Base-by-base conservation (phyloP, 805 yeast species). In the Starmerella floricola region DNA sequence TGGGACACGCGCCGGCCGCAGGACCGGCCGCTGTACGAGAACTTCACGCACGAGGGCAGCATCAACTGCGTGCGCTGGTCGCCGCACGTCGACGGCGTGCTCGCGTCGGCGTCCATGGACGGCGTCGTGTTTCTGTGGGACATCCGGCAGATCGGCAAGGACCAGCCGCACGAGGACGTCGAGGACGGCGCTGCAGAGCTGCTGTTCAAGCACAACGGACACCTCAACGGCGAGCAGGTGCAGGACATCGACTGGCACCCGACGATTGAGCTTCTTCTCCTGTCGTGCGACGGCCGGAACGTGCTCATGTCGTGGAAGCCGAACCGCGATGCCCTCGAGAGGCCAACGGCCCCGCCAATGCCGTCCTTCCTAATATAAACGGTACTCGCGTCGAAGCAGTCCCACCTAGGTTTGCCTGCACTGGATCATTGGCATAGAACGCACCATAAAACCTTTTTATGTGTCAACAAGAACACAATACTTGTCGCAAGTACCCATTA, bases 141-240 rank as follows among this genome's bases (percentile, higher is more conserved):
- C 57, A 64, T 84, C 44, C 64, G 67, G 36, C 76, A 73, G 51
- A 78, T 85, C 29, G 95, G 95, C 3, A 81, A 77, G 48, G 94
- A 84, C 55, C 94, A 83, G 59, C 70, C 69, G 12, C 86, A 76
- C 51, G 95, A 84, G 51, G 95, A 85, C 56, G 81, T 85, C 24
- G 94, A 81, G 50, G 95, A 85, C 55, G 95, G 94, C 31, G 80
- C 80, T 21, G 88, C 94, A 4, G 95, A 85, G 59, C 62, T 85
- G 28, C 66, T 84, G 53, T 80, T 84, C 86, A 80, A 85, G 78
- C 95, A 85, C 57, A 94, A 93, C 30, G 95, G 95, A 17, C 94
- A 85, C 33, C 28, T 44, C 23, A 33, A 38, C 19, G 52, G 51
- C 21, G 40, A 28, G 23, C 47, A 41, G 44, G 45, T 56, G 78